Evolutionary conservation across 148 eudicot species (phyloP).

Genomic region (Rhododendron griersonianum): DNA sequence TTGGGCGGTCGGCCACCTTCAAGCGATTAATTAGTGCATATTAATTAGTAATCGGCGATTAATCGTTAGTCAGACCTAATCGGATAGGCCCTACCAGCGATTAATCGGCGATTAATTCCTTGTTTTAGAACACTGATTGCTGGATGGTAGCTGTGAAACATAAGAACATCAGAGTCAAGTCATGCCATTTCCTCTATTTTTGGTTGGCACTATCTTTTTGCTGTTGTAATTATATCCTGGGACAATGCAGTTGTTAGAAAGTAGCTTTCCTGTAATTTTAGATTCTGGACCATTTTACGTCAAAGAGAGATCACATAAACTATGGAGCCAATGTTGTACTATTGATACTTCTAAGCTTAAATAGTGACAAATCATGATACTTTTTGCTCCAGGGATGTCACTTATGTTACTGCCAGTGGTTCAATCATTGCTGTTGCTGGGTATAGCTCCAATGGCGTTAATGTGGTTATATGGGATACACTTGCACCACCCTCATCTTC

Average conservation of each 20-base stretch:
- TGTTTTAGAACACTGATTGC: background rate
- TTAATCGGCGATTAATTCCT: no score
- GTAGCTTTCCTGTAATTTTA: background rate
- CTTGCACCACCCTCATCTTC: slow-evolving; percentile 94
- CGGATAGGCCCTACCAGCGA: no score
- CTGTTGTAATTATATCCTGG: background rate
- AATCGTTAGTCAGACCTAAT: no score
- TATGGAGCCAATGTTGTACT: background rate
- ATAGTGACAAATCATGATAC: slow-evolving; percentile 6
- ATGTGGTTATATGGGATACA: slow-evolving; percentile 95
- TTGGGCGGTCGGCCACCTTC: no score
- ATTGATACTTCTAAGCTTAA: background rate
- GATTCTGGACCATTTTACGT: background rate
- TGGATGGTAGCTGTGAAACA: background rate
- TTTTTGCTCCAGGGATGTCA: slow-evolving; percentile 64
- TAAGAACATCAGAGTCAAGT: background rate
- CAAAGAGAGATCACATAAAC: background rate
- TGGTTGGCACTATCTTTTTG: background rate
- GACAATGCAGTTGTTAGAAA: background rate
- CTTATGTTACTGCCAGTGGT: slow-evolving; percentile 88
- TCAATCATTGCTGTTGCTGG: slow-evolving; percentile 94
- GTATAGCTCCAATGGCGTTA: slow-evolving; percentile 75
- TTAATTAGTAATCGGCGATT: no score
- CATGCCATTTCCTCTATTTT: background rate
- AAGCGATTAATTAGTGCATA: no score